Evolutionary conservation across 305 asterid species (phyloP), one percentile per base, ranked within the genome.

Genomic region (Rubia balearica): DNA sequence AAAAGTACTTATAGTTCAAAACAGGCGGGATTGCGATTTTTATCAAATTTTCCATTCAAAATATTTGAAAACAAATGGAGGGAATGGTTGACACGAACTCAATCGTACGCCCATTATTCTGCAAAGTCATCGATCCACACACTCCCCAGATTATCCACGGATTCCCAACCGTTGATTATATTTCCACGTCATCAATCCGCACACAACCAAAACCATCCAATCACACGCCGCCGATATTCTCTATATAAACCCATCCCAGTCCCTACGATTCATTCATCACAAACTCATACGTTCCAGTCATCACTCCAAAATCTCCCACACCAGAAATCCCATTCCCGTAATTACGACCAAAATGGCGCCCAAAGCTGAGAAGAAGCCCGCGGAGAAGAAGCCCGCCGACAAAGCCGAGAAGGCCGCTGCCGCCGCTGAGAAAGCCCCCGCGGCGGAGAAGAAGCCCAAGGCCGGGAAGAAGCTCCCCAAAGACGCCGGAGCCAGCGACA

Each of bases 331-430:
- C 10, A 16, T 6, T 12, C 57, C 14, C 67, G 57, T 51, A 51
- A 51, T 51, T 51, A 7, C 21, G 53, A 17, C 10, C 24, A 24
- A 14, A 74, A 81, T 81, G 83, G 85, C 85, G 19, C 85, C 83
- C 53, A 81, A 81, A 72, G 81, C 70, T 27, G 80, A 77, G 62
- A 81, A 74, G 80, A 81, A 81, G 76, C 82, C 72, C 38, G 84
- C 82, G 0, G 81, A 72, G 73, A 73, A 77, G 76, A 80, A 80
- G 64, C 78, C 76, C 61, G 75, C 75, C 14, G 81, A 74, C 65
- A 80, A 79, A 75, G 55, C 55, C 55, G 76, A 79, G 68, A 79
- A 79, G 40, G 4, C 77, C 7, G 12, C n/a, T n/a, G 36, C 36
- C 36, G 4, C 36, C 4, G 36, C 36, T 3, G 36, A 30, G 36